A percentile compares a stretch with the other conserved stretches of the same genome.
These are phyloP conservation scores for Usnea hakonensis DNA, from an alignment of 495 filamentous ascomycete species.

Conservation along the genomic window DNA sequence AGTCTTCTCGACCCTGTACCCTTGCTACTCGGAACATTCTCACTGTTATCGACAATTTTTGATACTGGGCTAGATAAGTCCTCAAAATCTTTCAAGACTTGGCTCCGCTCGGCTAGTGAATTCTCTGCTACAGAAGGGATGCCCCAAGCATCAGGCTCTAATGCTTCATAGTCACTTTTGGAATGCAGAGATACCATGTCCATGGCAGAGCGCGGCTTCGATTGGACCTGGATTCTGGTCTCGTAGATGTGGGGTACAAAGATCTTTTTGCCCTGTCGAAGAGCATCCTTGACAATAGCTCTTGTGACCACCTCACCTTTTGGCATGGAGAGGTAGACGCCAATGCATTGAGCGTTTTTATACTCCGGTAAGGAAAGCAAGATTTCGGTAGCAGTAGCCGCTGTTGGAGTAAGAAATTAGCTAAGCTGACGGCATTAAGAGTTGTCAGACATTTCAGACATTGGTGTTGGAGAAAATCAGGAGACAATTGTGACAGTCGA, in stretches of 20 bases:
- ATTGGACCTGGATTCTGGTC: slow-evolving; percentile 34
- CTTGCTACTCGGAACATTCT: not conserved
- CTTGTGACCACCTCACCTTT: slow-evolving; percentile 73
- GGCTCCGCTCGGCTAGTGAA: slow-evolving; percentile 54
- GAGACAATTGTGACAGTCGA: slow-evolving; percentile 47
- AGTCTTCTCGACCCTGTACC: not conserved
- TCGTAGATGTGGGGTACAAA: slow-evolving; percentile 86
- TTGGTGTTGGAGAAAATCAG: slow-evolving; percentile 53
- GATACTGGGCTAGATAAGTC: not conserved
- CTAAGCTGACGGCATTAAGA: not conserved
- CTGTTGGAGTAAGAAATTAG: slow-evolving; percentile 36
- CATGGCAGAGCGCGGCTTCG: slow-evolving; percentile 60
- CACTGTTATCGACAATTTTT: not conserved
- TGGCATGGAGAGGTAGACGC: slow-evolving; percentile 91
- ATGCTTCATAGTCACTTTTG: slow-evolving; percentile 63
- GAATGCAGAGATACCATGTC: slow-evolving; percentile 81
- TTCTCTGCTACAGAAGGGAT: slow-evolving; percentile 69
- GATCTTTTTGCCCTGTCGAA: slow-evolving; percentile 68
- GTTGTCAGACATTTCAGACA: slow-evolving; percentile 42
- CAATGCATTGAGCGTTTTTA: slow-evolving; percentile 60
- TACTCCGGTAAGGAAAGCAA: slow-evolving; percentile 61
- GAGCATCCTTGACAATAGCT: slow-evolving; percentile 69
- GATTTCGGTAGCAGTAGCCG: slow-evolving; percentile 46
- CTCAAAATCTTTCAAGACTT: slow-evolving; percentile 48
- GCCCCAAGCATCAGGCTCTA: slow-evolving; percentile 78